phyloP scores from a whole-genome alignment of 139 green algal species.

The Closterium sp. region DNA sequence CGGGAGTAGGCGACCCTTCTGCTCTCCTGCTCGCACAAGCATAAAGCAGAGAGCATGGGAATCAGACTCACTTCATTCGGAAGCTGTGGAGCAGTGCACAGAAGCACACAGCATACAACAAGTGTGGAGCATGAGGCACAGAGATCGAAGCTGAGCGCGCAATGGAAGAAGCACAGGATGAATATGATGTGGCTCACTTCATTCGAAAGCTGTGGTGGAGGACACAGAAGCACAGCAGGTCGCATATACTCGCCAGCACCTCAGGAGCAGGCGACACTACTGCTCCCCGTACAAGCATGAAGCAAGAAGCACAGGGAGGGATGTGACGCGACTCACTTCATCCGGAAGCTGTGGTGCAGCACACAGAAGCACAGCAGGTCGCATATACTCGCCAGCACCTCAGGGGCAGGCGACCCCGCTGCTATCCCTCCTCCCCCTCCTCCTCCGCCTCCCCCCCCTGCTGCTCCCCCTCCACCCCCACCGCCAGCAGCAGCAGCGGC shows the following conservation, averaged over 20 bases:
- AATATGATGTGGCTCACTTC: constrained; percentile 58
- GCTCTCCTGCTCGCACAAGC: too few relatives aligned
- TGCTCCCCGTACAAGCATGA: too few relatives aligned
- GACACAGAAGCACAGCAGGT: constrained; percentile 94
- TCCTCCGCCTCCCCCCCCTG: background rate
- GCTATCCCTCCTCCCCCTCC: background rate
- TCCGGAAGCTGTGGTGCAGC: constrained; percentile 77
- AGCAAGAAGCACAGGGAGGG: background rate
- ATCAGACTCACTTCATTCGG: constrained; percentile 68
- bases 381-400: constrained; percentile 74
- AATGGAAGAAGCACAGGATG: too few relatives aligned
- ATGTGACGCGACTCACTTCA: constrained; percentile 62
- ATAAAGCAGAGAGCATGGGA: too few relatives aligned
- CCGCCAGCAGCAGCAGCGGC: background rate
- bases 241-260: constrained; percentile 77
- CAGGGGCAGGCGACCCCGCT: background rate
- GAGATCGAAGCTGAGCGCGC: too few relatives aligned
- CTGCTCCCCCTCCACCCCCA: background rate
- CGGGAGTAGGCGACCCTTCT: too few relatives aligned
- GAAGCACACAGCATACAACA: too few relatives aligned
- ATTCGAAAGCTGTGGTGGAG: constrained; percentile 78
- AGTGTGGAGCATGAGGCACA: too few relatives aligned
- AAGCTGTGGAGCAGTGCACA: constrained; percentile 67
- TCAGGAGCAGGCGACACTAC: background rate
- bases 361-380: constrained; percentile 96